Base-by-base conservation (phyloP, 352 stramenopile genomes). In the Phytophthora sansomeana region DNA sequence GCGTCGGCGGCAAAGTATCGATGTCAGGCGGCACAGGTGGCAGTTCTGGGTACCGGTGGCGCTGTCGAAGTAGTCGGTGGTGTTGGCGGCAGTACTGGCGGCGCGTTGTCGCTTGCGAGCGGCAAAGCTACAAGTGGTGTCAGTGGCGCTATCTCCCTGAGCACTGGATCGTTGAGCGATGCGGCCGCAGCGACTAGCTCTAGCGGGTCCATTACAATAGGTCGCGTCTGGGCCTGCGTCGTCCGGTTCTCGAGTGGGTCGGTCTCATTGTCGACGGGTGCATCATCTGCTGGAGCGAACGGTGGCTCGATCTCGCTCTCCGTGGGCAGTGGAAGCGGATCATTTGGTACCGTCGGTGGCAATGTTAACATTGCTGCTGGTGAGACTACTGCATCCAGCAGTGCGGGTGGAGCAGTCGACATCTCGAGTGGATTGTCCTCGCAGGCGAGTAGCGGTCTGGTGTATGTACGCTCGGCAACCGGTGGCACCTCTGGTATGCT, bases 321-420 rank as follows among this genome's bases (percentile, higher is more conserved):
- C n/a, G n/a, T n/a, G n/a, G n/a, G n/a, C n/a, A n/a, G n/a, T n/a
- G n/a, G n/a, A n/a, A n/a, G n/a, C n/a, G n/a, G n/a, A n/a, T n/a
- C n/a, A n/a, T n/a, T 58, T 53, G 68, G 74, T 21, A 58, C 67
- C 38, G n/a, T n/a, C n/a, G 87, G 84, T n/a, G 84, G 85, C 11
- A 61, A 62, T 46, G 44, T 91, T 7, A 58, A 67, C n/a, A 21
- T 93, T 50, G 24, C 38, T 17, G 82, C 78, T 28, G 84, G 84
- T 28, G 26, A 54, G 13, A 60, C 80, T 6, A 41, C 19, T 5
- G 78, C 70, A 19, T 17, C 71, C 0, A 63, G 63, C 50, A 73
- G 47, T 5, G 79, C 46, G 16, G 81, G n/a, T n/a, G n/a, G n/a
- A n/a, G n/a, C n/a, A n/a, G n/a, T n/a, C n/a, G n/a, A n/a, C n/a